These are phyloP conservation scores for Fusarium hainanense DNA, from an alignment of 2,329 filamentous ascomycete genomes.

Conservation along the genomic window DNA sequence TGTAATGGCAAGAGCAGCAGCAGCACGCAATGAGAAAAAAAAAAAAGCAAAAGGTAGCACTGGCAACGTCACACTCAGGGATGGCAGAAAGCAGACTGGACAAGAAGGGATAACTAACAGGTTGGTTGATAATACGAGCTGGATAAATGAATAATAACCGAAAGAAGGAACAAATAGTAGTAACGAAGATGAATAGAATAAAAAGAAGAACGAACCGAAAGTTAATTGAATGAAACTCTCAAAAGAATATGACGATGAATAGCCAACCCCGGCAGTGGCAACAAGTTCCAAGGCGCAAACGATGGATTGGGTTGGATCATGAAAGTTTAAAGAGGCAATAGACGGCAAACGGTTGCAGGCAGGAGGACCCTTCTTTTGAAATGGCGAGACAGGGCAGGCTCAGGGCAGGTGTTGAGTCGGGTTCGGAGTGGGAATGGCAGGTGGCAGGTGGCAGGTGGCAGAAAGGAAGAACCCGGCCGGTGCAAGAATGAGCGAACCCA, in stretches of 20 bases:
- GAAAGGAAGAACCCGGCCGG: conserved; percentile 35
- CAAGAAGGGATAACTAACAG: conserved; percentile 19
- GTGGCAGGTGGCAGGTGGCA: conserved; percentile 30
- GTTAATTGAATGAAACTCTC: conserved; percentile 10
- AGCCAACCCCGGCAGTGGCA: conserved; percentile 35
- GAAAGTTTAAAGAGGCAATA: conserved; percentile 32
- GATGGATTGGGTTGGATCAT: conserved; percentile 4
- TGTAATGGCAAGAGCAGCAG: conserved; percentile 15
- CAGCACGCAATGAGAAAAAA: conserved; percentile 10
- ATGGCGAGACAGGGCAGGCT: conserved; percentile 18
- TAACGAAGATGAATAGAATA: conserved; percentile 3
- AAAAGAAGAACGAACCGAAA: conserved; percentile 13
- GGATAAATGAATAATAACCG: neutral
- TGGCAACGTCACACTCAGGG: conserved; percentile 32
- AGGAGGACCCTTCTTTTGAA: conserved; percentile 32
- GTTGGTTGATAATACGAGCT: neutral
- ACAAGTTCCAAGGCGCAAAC: conserved; percentile 38
- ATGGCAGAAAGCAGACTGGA: conserved; percentile 2
- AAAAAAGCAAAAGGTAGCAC: conserved; percentile 15
- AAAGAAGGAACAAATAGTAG: conserved; percentile 1
- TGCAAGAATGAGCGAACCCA: conserved; percentile 30
- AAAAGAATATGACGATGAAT: conserved; percentile 34
- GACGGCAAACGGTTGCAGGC: conserved; percentile 33
- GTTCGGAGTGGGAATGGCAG: conserved; percentile 26
- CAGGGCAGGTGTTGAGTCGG: conserved; percentile 16